A percentile compares a stretch with the other conserved stretches of the same genome.
phyloP scores from a whole-genome alignment of 2,329 filamentous ascomycete genomes.

The Fusarium incarnatum region DNA sequence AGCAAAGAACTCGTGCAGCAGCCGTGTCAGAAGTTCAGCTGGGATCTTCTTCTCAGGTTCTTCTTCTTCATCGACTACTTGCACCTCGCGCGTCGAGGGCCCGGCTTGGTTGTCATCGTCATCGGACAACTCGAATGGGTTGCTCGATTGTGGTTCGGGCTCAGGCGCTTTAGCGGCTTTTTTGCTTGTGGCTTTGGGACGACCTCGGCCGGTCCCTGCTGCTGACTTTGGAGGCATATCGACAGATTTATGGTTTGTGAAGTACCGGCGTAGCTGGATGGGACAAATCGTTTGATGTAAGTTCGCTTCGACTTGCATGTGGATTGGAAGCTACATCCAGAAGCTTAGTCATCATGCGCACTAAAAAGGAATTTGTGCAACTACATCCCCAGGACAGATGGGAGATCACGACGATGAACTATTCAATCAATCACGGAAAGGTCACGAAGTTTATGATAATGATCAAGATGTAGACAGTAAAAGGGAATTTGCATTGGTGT shows the following conservation, averaged over 20 bases:
- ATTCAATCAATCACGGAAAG: background rate
- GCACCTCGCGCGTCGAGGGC: constrained; percentile 42
- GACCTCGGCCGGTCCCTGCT: constrained; percentile 52
- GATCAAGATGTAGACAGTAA: constrained; percentile 40
- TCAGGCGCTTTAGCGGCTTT: constrained; percentile 40
- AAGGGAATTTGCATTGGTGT: constrained; percentile 68
- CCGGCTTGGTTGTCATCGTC: constrained; percentile 34
- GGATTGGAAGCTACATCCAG: background rate
- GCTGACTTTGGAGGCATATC: constrained; percentile 60
- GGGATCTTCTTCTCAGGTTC: constrained; percentile 69
- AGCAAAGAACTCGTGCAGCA: constrained; percentile 85
- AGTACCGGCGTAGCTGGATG: background rate
- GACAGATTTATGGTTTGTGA: background rate
- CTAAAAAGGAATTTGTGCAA: background rate
- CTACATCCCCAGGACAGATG: background rate
- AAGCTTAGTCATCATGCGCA: constrained; percentile 26
- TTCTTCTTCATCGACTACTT: constrained; percentile 43
- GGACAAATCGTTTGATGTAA: background rate
- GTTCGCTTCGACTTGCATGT: background rate
- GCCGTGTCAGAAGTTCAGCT: constrained; percentile 76
- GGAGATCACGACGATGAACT: background rate
- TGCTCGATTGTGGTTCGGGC: constrained; percentile 47
- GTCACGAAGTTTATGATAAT: background rate
- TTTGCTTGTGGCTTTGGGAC: constrained; percentile 47
- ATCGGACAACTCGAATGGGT: constrained; percentile 54